These are phyloP conservation scores for Naganishia sp. DNA, from an alignment of 1,284 basidiomycete species.

Conservation along the genomic window DNA sequence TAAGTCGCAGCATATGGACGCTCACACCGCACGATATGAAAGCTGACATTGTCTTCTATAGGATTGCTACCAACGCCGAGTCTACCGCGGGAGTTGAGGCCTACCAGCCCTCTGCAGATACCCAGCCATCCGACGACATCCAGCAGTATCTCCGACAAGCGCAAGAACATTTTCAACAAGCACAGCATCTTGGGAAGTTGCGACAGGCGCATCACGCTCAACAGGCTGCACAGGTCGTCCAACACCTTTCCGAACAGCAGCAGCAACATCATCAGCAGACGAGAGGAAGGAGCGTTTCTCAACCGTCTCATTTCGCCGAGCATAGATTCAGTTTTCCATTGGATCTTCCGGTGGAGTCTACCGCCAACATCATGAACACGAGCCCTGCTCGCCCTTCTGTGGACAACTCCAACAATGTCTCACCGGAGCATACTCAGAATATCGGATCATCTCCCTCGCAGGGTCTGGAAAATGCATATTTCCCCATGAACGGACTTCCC, in stretches of 20 bases:
- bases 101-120: slow-evolving; percentile 1
- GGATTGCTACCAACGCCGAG: slow-evolving; percentile 27
- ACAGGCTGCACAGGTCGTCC: slow-evolving; percentile 18
- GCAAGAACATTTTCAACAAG: slow-evolving; percentile 34
- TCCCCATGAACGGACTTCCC: slow-evolving; percentile 7
- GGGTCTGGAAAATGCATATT: slow-evolving; percentile 22
- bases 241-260: slow-evolving; percentile 12
- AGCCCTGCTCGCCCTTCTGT: slow-evolving; percentile 2
- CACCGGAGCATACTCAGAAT: neutral
- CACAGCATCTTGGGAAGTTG: slow-evolving; percentile 31
- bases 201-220: slow-evolving; percentile 36
- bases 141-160: slow-evolving; percentile 33
- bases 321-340: slow-evolving; percentile 21
- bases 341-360: neutral
- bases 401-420: slow-evolving; percentile 20
- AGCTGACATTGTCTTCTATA: neutral
- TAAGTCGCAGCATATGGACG: neutral
- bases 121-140: slow-evolving; percentile 14
- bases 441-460: slow-evolving; percentile 17
- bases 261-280: slow-evolving; percentile 21
- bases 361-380: slow-evolving; percentile 5
- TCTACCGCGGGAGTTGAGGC: slow-evolving; percentile 12
- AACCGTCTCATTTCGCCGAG: slow-evolving; percentile 24
- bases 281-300: slow-evolving; percentile 27
- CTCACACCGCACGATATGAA: neutral